Percentiles rank a stretch among this genome's conserved stretches.
Conservation (phyloP, 148 eudicot species). For the Rhododendron henanense region DNA sequence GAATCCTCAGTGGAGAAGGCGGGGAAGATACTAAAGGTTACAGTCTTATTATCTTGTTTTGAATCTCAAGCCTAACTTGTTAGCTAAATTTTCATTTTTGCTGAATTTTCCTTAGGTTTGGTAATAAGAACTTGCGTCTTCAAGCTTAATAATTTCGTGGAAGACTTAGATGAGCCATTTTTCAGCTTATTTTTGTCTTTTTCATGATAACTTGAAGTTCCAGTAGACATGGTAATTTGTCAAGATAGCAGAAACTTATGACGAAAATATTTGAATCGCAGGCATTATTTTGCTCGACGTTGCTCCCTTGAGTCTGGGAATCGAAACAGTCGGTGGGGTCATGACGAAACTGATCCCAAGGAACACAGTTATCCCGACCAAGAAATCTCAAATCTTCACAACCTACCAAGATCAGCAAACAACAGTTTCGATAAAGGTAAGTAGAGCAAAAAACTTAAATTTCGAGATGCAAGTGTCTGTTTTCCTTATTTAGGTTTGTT, state of each 20-base stretch:
- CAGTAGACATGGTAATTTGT: background rate
- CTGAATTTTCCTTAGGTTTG: background rate
- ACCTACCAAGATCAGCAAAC: constrained; percentile 59
- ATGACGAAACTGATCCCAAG: constrained; percentile 66
- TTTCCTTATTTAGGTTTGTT: background rate
- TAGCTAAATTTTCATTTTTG: background rate
- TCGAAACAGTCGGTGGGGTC: constrained; percentile 66
- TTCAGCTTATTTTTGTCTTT: background rate
- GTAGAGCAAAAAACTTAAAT: background rate
- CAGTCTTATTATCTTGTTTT: background rate
- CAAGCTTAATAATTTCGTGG: background rate
- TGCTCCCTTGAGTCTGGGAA: constrained; percentile 56
- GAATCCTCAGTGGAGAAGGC: constrained; percentile 46
- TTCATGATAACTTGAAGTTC: background rate
- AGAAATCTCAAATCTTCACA: constrained; percentile 51
- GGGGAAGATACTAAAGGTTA: constrained; percentile 43
- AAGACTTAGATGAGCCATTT: background rate
- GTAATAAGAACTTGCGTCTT: background rate
- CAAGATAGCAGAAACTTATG: background rate
- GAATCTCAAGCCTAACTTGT: background rate
- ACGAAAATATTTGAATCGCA: constrained; percentile 7
- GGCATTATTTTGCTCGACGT: constrained; percentile 53
- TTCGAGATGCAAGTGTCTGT: background rate
- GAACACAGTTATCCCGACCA: constrained; percentile 51
- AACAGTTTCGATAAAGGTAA: constrained; percentile 38